Evolutionary conservation across 441 rosid genomes (phyloP), one percentile per base, ranked within the genome.

Genomic region (Biscutella laevigata): DNA sequence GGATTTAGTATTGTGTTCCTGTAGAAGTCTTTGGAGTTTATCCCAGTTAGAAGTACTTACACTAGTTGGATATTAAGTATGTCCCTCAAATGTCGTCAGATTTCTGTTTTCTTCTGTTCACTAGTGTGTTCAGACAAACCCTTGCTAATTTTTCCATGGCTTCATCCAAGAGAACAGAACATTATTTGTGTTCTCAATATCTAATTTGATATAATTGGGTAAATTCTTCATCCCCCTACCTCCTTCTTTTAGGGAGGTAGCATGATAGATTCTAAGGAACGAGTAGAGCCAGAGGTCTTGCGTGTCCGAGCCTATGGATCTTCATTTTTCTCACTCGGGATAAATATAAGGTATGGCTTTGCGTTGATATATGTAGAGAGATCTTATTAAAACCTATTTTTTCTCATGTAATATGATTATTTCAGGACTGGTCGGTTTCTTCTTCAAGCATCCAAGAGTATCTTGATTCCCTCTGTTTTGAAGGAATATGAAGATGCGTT

Each of bases 361-460:
- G 1, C 20, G 29, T 45, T 19, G 47, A 13, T 12, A 7, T 62
- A 39, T 29, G n/a, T 1, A 16, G 29, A 36, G 17, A 28, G 19
- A 24, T 32, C 7, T 28, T 9, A 25, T 26, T 29, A n/a, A 21
- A 7, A 7, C n/a, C 30, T 13, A 19, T 6, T 9, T 5, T 28
- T 19, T 37, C 64, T 62, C 24, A 61, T 24, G 21, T 30, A 34
- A 16, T 72, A 43, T 59, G 26, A 57, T 38, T 25, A 24, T 68
- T 72, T 75, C 81, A 94, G 99, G 81, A 84, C 80, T 72, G 97
- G 99, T 30, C 82, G 81, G 41, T 94, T 94, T 70, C 83, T 77
- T 71, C 90, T 94, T 37, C 82, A 74, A 37, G 78, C 84, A 42
- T 77, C 94, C 45, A 82, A 74, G 62, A 83, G 78, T 74, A 74